phyloP scores from a whole-genome alignment of 176 grass and related monocot species.

The Chrysopogon serrulatus region DNA sequence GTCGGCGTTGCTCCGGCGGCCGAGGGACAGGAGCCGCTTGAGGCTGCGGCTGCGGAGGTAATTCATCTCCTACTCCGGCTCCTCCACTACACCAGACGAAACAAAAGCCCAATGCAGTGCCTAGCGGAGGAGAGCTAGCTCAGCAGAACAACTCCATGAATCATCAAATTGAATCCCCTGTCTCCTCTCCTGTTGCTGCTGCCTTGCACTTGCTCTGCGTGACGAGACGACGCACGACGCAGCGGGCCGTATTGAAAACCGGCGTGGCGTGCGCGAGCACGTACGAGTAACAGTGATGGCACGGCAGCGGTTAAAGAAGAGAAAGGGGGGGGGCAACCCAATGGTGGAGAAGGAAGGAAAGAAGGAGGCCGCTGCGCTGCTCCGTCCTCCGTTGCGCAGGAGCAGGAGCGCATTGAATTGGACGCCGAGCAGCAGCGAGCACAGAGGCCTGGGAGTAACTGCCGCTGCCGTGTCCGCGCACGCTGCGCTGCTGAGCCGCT shows the following conservation, averaged over 20 bases:
- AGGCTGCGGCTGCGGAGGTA: constrained; percentile 68
- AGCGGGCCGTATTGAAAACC: neutral
- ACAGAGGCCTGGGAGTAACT: neutral
- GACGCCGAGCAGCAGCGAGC: neutral
- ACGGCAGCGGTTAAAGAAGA: neutral
- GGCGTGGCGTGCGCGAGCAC: neutral
- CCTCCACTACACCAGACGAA: neutral
- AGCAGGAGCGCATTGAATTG: constrained; percentile 22
- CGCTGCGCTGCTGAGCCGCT: neutral
- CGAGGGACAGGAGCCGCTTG: constrained; percentile 57
- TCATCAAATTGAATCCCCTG: neutral
- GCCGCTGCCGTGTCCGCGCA: constrained; percentile 19
- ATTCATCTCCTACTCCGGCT: neutral
- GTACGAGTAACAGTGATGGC: neutral
- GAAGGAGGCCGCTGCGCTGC: neutral
- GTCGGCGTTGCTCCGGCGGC: constrained; percentile 40
- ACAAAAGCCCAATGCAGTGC: neutral
- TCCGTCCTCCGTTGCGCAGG: neutral
- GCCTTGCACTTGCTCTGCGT: too few relatives aligned
- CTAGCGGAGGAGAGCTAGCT: neutral
- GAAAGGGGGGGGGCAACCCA: neutral
- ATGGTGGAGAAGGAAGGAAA: neutral
- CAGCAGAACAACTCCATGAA: neutral
- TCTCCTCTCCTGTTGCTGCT: neutral
- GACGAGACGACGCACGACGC: neutral